Evolutionary conservation across 495 filamentous ascomycete genomes (phyloP).

Genomic region (Neurospora sp.): DNA sequence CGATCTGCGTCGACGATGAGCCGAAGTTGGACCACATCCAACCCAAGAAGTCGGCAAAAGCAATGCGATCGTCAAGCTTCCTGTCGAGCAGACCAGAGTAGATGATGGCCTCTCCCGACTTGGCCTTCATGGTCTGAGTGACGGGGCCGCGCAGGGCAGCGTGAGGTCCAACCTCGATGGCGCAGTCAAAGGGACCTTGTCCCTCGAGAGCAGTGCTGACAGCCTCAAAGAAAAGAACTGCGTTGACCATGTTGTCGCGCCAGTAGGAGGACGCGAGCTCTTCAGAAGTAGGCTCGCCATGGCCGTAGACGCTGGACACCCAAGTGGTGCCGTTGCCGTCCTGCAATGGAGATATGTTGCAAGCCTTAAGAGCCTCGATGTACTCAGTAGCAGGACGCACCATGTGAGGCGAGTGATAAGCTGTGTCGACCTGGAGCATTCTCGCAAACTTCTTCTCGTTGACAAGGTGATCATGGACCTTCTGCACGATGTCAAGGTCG

Average conservation of each 20-base stretch:
- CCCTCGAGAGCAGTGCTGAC: constrained; percentile 27
- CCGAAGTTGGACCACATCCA: constrained; percentile 38
- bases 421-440: constrained; percentile 37
- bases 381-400: constrained; percentile 30
- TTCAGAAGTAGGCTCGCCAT: constrained; percentile 5
- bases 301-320: constrained; percentile 32
- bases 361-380: constrained; percentile 17
- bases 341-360: constrained; percentile 12
- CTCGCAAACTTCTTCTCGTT: constrained; percentile 28
- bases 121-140: constrained; percentile 29
- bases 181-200: constrained; percentile 30
- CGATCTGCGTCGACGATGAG: constrained; percentile 13
- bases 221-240: constrained; percentile 48
- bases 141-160: constrained; percentile 41
- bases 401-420: constrained; percentile 60
- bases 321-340: constrained; percentile 20
- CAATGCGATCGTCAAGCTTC: constrained; percentile 25
- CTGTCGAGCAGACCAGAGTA: constrained; percentile 34
- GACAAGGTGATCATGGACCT: constrained; percentile 22
- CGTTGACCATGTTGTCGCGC: constrained; percentile 47
- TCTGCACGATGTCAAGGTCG: constrained; percentile 28
- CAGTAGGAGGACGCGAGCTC: constrained; percentile 39
- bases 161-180: constrained; percentile 50
- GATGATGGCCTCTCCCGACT: constrained; percentile 13
- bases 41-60: constrained; percentile 39